A percentile compares a stretch with the other conserved stretches of the same genome.
Conservation (phyloP, 2,329 filamentous ascomycete genomes). For the Fusarium bactridioides region DNA sequence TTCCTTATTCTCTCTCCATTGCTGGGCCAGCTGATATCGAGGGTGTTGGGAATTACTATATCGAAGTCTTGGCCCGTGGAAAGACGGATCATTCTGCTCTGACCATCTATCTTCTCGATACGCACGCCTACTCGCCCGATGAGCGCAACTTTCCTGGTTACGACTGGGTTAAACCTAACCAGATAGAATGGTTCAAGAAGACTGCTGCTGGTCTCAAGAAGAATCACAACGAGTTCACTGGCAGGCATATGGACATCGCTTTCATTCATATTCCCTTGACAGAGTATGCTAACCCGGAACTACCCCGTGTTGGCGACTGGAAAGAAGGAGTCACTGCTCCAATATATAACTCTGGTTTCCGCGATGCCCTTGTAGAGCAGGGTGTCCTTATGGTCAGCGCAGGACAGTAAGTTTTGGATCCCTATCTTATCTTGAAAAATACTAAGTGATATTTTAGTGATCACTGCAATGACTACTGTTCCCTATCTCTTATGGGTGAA, state of each 20-base stretch:
- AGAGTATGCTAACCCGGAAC: constrained; percentile 75
- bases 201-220: constrained; percentile 78
- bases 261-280: constrained; percentile 98
- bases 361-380: constrained; percentile 85
- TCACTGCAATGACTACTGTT: constrained; percentile 97
- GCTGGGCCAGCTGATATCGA: constrained; percentile 85
- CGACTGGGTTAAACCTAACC: constrained; percentile 94
- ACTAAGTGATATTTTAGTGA: constrained; percentile 60
- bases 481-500: constrained; percentile 62
- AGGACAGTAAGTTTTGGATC: constrained; percentile 74
- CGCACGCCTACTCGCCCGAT: constrained; percentile 90
- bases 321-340: constrained; percentile 88
- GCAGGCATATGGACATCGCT: constrained; percentile 92
- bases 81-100: constrained; percentile 85
- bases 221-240: constrained; percentile 83
- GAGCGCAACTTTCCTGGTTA: constrained; percentile 90
- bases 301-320: constrained; percentile 73
- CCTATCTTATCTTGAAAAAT: background rate
- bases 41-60: constrained; percentile 92
- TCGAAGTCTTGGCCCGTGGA: constrained; percentile 86
- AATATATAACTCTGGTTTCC: constrained; percentile 89
- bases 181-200: constrained; percentile 92
- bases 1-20: constrained; percentile 89
- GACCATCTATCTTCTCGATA: constrained; percentile 94
- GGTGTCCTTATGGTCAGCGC: constrained; percentile 88